Conservation (phyloP, 257 asterid genomes). For the Petunia secreta region DNA sequence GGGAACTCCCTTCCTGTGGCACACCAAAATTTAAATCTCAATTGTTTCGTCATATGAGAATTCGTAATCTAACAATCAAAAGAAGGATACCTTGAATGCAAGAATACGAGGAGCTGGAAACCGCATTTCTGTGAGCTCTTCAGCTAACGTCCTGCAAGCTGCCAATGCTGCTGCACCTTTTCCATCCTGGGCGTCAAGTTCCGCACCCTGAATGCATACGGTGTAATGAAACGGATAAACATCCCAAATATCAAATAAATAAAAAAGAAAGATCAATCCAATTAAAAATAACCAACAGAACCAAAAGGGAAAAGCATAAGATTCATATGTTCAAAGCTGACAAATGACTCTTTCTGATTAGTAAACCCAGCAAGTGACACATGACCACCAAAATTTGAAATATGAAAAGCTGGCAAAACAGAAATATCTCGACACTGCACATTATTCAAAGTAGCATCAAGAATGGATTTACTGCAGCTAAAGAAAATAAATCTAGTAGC, state of each 20-base stretch:
- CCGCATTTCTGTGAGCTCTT: conserved; percentile 91
- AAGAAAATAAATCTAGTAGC: not conserved
- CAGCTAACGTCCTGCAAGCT: conserved; percentile 98
- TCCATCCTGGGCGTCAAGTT: conserved; percentile 86
- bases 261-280: not conserved
- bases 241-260: not conserved
- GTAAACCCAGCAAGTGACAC: not conserved
- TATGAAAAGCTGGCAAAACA: conserved; percentile 11
- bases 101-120: conserved; percentile 99
- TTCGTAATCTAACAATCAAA: not conserved
- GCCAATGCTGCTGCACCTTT: conserved; percentile 96
- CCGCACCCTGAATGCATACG: conserved; percentile 74
- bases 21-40: conserved; percentile 18
- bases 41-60: not conserved
- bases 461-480: not conserved
- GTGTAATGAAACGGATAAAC: conserved; percentile 19
- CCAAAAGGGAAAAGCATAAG: not conserved
- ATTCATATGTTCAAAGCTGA: not conserved
- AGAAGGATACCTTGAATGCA: conserved; percentile 78
- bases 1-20: conserved; percentile 96
- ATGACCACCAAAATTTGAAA: conserved; percentile 7
- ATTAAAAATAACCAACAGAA: conserved; percentile 2
- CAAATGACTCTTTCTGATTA: not conserved
- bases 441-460: conserved; percentile 10
- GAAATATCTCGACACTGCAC: not conserved